Conservation (phyloP, 1,139 yeast species). For the Hansenula anomala region DNA sequence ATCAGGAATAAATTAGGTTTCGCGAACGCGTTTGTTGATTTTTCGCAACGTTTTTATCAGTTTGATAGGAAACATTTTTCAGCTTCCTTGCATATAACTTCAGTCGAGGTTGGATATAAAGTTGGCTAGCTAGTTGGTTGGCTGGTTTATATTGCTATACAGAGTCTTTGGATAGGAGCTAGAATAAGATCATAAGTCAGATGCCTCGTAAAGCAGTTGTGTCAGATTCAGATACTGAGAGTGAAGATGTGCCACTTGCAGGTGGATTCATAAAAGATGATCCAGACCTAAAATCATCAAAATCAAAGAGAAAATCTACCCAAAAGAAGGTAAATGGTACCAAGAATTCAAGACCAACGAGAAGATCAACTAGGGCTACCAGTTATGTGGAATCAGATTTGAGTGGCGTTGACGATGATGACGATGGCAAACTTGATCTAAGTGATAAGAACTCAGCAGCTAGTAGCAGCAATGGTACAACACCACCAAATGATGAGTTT, state of each 20-base stretch:
- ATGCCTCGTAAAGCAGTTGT: constrained; percentile 1
- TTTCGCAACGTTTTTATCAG: too few relatives aligned
- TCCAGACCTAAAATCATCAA: constrained; percentile 15
- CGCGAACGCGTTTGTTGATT: constrained; percentile 1
- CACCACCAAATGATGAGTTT: not conserved
- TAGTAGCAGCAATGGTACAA: not conserved
- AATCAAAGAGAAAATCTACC: not conserved
- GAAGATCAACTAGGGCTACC: constrained; percentile 1
- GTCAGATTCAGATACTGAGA: constrained; percentile 15
- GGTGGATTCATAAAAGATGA: constrained; percentile 24
- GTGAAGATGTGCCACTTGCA: constrained; percentile 10
- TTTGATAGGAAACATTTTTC: too few relatives aligned
- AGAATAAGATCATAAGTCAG: too few relatives aligned
- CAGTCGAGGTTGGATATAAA: too few relatives aligned
- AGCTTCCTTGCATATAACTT: too few relatives aligned
- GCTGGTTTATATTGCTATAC: too few relatives aligned
- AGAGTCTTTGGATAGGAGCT: too few relatives aligned
- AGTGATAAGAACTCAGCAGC: constrained; percentile 5
- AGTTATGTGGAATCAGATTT: constrained; percentile 11
- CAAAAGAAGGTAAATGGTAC: too few relatives aligned
- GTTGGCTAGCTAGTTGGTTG: too few relatives aligned
- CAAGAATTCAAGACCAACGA: not conserved
- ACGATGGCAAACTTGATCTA: constrained; percentile 1
- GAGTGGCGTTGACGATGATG: too few relatives aligned
- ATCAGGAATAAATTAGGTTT: too few relatives aligned